A percentile compares a stretch with the other conserved stretches of the same genome.
Evolutionary conservation across 371 early-diverging fungal genomes (phyloP).

Genomic region (Mucor lusitanicus): DNA sequence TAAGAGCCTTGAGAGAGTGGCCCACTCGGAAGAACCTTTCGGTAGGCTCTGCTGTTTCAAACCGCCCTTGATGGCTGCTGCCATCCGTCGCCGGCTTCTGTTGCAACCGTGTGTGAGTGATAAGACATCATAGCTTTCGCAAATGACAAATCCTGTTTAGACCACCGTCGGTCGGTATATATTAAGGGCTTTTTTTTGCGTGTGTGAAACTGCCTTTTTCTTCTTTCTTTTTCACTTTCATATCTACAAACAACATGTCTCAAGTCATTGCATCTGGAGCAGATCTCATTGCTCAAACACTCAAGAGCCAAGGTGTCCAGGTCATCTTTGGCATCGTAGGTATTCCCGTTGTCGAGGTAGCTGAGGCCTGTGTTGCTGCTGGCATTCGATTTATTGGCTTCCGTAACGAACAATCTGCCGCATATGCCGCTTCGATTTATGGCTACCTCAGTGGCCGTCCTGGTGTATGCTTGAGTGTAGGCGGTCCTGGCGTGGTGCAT

Average conservation of each 20-base stretch:
- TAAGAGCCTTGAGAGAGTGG: not conserved
- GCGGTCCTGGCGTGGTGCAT: slow-evolving; percentile 84
- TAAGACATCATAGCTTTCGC: not conserved
- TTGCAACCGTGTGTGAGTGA: too few relatives aligned
- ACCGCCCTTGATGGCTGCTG: not conserved
- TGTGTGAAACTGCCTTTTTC: not conserved
- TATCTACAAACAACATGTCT: slow-evolving; percentile 7
- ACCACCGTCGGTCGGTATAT: not conserved
- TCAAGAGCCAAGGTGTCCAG: slow-evolving; percentile 65
- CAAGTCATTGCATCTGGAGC: slow-evolving; percentile 56
- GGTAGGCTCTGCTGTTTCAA: too few relatives aligned
- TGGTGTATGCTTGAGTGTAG: slow-evolving; percentile 78
- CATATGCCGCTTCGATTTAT: slow-evolving; percentile 76
- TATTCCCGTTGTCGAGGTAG: slow-evolving; percentile 77
- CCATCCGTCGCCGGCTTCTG: too few relatives aligned
- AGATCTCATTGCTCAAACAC: slow-evolving; percentile 58
- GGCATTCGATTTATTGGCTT: slow-evolving; percentile 79
- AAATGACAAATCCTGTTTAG: slow-evolving; percentile 1
- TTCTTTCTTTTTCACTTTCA: not conserved
- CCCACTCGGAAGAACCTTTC: too few relatives aligned
- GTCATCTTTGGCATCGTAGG: slow-evolving; percentile 87
- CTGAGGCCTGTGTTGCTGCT: slow-evolving; percentile 71
- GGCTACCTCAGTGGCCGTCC: slow-evolving; percentile 70
- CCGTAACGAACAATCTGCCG: slow-evolving; percentile 80
- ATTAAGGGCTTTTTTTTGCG: not conserved